Evolutionary conservation across 139 green algal genomes (phyloP).

Genomic region (Chlamydomonas asymmetrica): DNA sequence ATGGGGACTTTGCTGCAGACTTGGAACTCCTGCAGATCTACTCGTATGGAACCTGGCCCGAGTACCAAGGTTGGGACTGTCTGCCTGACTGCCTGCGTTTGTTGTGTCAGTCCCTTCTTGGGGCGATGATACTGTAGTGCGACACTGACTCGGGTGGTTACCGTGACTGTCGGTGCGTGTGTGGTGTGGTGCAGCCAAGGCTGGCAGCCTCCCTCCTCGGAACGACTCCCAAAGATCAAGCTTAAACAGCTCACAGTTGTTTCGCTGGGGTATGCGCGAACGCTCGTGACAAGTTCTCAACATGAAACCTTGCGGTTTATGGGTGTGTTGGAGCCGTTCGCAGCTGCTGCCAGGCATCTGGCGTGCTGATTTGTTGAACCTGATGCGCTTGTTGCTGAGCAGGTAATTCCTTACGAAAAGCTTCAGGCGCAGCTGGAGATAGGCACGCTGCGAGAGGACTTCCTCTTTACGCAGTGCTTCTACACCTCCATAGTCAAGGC

Average conservation of each 20-base stretch:
- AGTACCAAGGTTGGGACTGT: no score
- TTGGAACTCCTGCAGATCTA: conserved; percentile 75
- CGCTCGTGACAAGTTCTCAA: no score
- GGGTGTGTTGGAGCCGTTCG: neutral
- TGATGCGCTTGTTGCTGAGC: neutral
- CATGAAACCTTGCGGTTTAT: neutral
- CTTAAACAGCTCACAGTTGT: conserved; percentile 85
- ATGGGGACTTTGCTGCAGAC: conserved; percentile 35
- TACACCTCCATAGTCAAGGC: conserved; percentile 63
- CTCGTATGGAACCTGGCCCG: conserved; percentile 78
- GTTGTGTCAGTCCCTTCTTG: conserved; percentile 3
- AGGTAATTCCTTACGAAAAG: conserved; percentile 66
- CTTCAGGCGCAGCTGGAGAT: conserved; percentile 73
- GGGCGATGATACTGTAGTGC: no score
- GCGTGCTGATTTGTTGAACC: neutral
- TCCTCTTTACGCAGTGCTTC: conserved; percentile 92
- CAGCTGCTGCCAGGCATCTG: neutral
- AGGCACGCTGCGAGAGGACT: conserved; percentile 74
- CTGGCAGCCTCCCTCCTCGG: conserved; percentile 36
- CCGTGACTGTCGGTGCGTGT: no score
- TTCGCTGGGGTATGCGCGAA: conserved; percentile 52
- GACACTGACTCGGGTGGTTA: no score
- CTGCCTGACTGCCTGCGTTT: no score
- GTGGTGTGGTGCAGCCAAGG: conserved; percentile 19
- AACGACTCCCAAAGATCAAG: conserved; percentile 69